phyloP scores from a whole-genome alignment of 371 early-diverging fungal species.

The Mortierella sp. region DNA sequence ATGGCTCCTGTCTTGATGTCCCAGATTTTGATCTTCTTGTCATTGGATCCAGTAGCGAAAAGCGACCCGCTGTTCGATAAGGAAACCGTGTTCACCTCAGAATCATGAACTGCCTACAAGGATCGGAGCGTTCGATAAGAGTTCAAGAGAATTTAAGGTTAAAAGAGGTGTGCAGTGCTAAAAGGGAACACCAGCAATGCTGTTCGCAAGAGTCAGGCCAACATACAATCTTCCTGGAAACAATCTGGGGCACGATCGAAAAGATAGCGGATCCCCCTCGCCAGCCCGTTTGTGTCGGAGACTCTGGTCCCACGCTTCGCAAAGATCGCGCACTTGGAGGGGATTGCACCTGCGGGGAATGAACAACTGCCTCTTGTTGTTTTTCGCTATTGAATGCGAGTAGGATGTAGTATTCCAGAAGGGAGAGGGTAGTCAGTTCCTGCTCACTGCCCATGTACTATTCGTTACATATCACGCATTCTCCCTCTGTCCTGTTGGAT shows the following conservation, averaged over 20 bases:
- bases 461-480: too few relatives aligned
- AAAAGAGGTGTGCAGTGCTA: too few relatives aligned
- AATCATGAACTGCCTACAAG: constrained; percentile 69
- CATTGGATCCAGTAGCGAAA: constrained; percentile 90
- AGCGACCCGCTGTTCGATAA: constrained; percentile 78
- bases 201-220: too few relatives aligned
- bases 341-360: constrained; percentile 22
- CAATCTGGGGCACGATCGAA: constrained; percentile 45
- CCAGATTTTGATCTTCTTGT: constrained; percentile 86
- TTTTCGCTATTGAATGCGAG: constrained; percentile 23
- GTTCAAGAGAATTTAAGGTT: constrained; percentile 4
- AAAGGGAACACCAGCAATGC: too few relatives aligned
- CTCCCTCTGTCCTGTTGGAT: not conserved
- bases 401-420: not conserved
- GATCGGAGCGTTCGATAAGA: not conserved
- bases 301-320: constrained; percentile 45
- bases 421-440: not conserved
- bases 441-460: not conserved
- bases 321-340: constrained; percentile 43
- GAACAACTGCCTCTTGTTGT: constrained; percentile 14
- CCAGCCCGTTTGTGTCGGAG: constrained; percentile 48
- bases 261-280: constrained; percentile 43
- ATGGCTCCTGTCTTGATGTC: constrained; percentile 78
- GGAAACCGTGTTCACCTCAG: constrained; percentile 85
- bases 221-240: constrained; percentile 41